A percentile compares a stretch with the other conserved stretches of the same genome.
phyloP scores from a whole-genome alignment of 805 yeast genomes.

The Pichia insulana region DNA sequence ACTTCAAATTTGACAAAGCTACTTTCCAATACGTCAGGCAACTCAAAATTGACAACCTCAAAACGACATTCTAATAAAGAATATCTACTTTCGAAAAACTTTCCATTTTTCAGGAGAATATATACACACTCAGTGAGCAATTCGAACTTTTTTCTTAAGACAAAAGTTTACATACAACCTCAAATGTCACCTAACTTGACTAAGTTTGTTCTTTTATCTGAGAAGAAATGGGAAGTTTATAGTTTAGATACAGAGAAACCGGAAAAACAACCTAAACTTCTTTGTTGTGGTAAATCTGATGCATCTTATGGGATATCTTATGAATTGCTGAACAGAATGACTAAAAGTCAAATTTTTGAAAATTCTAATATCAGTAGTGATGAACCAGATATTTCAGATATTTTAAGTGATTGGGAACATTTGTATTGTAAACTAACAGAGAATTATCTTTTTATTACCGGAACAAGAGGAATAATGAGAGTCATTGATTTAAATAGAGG shows the following conservation, averaged over 20 bases:
- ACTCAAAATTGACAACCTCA: neutral
- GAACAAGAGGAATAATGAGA: slow-evolving; percentile 61
- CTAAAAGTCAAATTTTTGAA: slow-evolving; percentile 16
- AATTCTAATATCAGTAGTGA: slow-evolving; percentile 24
- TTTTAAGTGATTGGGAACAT: slow-evolving; percentile 48
- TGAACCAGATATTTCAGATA: slow-evolving; percentile 24
- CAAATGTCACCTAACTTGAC: slow-evolving; percentile 58
- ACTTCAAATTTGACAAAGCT: slow-evolving; percentile 17
- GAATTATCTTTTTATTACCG: slow-evolving; percentile 55
- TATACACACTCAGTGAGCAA: slow-evolving; percentile 44
- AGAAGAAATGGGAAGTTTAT: slow-evolving; percentile 68
- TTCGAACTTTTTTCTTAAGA: slow-evolving; percentile 38
- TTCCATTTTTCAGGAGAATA: slow-evolving; percentile 69
- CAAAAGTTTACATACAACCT: slow-evolving; percentile 44
- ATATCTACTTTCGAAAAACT: slow-evolving; percentile 63
- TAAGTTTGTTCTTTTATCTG: slow-evolving; percentile 55
- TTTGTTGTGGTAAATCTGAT: slow-evolving; percentile 59
- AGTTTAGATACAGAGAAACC: slow-evolving; percentile 37
- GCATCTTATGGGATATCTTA: slow-evolving; percentile 58
- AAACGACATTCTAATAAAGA: slow-evolving; percentile 35
- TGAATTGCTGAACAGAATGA: slow-evolving; percentile 28
- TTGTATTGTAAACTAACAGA: slow-evolving; percentile 52
- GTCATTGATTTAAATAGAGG: slow-evolving; percentile 47
- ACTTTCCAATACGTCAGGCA: slow-evolving; percentile 8
- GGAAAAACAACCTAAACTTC: slow-evolving; percentile 42